Conservation (phyloP, 305 asterid genomes). For the Rubia peregrina region DNA sequence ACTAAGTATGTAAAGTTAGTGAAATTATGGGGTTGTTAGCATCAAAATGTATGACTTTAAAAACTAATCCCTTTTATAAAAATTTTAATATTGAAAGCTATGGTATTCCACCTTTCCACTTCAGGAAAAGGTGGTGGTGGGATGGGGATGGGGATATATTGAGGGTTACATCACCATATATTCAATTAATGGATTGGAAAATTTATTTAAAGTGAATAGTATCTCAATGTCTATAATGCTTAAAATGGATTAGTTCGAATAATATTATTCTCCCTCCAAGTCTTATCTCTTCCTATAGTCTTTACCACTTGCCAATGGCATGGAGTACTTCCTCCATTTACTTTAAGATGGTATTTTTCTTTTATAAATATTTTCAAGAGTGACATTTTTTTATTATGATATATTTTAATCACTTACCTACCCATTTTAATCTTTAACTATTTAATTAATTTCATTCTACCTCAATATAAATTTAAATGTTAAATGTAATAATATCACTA, state of each 20-base stretch:
- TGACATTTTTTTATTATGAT: no score
- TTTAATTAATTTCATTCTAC: no score
- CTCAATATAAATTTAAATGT: no score
- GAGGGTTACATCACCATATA: constrained; percentile 11
- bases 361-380: no score
- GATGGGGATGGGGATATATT: neutral
- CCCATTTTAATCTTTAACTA: no score
- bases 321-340: constrained; percentile 4
- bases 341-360: no score
- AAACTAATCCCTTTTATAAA: neutral
- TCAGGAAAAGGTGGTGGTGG: no score
- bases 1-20: neutral
- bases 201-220: constrained; percentile 11
- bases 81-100: constrained; percentile 22
- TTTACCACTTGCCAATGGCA: neutral
- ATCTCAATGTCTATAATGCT: constrained; percentile 5
- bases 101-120: no score
- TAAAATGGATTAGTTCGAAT: neutral
- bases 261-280: neutral
- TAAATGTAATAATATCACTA: no score
- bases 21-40: neutral
- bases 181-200: constrained; percentile 14
- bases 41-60: neutral
- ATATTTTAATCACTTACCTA: no score
- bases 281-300: constrained; percentile 15